A percentile compares a stretch with the other conserved stretches of the same genome.
Evolutionary conservation across 2,329 filamentous ascomycete species (phyloP).

Genomic region (Cladosporium phlei): DNA sequence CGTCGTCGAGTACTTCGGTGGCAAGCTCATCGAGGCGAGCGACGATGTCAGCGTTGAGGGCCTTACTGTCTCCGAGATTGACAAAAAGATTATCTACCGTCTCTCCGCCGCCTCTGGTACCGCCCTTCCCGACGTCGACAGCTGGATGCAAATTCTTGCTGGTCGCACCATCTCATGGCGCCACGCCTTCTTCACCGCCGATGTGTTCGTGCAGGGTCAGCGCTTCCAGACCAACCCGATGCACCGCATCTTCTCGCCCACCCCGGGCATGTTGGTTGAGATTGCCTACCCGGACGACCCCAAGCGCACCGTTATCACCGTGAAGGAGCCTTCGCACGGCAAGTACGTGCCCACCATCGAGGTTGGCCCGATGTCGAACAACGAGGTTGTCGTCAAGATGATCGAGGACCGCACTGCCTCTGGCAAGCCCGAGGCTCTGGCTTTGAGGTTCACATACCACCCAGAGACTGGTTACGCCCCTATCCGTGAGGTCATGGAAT

Average conservation of each 20-base stretch:
- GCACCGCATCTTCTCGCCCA: constrained; percentile 82
- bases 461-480: constrained; percentile 97
- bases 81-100: constrained; percentile 76
- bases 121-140: constrained; percentile 70
- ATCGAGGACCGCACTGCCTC: constrained; percentile 89
- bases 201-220: constrained; percentile 90
- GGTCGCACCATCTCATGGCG: constrained; percentile 86
- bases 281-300: constrained; percentile 77
- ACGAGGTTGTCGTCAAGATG: constrained; percentile 81
- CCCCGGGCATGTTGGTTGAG: constrained; percentile 83
- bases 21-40: constrained; percentile 69
- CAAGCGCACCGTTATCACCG: constrained; percentile 74
- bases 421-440: constrained; percentile 73
- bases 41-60: constrained; percentile 77
- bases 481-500: constrained; percentile 92
- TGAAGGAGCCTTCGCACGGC: constrained; percentile 80
- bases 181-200: constrained; percentile 87
- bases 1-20: constrained; percentile 89
- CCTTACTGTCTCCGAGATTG: constrained; percentile 74
- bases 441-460: constrained; percentile 86
- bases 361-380: constrained; percentile 67
- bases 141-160: constrained; percentile 84
- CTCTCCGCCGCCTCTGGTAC: constrained; percentile 70
- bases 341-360: constrained; percentile 87
- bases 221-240: constrained; percentile 97